Evolutionary conservation across 805 yeast genomes (phyloP), one percentile per base, ranked within the genome.

Genomic region (Ogataea pilisensis): DNA sequence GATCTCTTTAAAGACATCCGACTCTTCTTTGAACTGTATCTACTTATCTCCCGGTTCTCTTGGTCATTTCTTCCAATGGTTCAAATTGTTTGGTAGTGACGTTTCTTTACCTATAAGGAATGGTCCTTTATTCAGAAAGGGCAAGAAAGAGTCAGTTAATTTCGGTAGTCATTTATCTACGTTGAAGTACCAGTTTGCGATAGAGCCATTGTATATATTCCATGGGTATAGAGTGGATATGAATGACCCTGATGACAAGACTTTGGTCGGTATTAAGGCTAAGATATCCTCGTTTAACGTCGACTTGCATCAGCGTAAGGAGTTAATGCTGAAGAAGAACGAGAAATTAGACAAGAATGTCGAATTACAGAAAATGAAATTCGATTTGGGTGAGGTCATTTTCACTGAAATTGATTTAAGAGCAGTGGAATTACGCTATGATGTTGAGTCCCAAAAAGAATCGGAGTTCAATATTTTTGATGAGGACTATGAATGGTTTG

Each of bases 31-130:
- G 49, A 90, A 89, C 61, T 69, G 87, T 0, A 70, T 86, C 33
- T 93, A 88, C 56, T 63, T 91, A 34, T 70, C 87, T 3, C 95
- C 95, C 1, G 69, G 65, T 5, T 73, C 80, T 0, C 66, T 90
- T 48, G 55, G 64, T 13, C 82, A 77, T 43, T 88, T 91, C 63
- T 75, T 78, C 49, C 55, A 62, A 4, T 91, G 97, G 97, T 89
- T 95, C 90, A 67, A 66, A 26, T 70, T 85, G 49, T 90, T 90
- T 60, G 75, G 84, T n/a, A 82, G 87, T 20, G 80, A 81, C 35
- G 70, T 82, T 50, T 75, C 87, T 44, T 66, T 88, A 18, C 95
- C 97, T 0, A 74, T 87, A 8, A 70, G 93, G 35, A 73, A 76
- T 38, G 97, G 97, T 0, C 57, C 63, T 1, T 53, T 91, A 11